Conservation (phyloP, 2,329 filamentous ascomycete species). For the Didymella pomorum region DNA sequence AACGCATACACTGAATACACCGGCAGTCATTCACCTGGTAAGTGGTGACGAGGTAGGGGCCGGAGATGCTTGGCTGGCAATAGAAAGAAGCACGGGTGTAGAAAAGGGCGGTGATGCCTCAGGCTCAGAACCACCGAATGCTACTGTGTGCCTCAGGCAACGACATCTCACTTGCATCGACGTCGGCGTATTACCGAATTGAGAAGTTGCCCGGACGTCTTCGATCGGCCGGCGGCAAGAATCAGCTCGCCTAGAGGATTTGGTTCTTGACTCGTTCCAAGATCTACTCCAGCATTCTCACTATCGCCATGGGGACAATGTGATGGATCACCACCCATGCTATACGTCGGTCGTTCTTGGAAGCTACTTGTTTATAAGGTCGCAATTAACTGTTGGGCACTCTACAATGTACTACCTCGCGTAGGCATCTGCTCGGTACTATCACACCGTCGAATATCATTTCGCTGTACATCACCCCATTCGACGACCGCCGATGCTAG, state of each 20-base stretch:
- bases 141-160: background rate
- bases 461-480: background rate
- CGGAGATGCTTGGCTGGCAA: background rate
- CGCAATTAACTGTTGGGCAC: background rate
- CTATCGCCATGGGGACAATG: background rate
- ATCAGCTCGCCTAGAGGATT: background rate
- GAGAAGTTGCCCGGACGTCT: background rate
- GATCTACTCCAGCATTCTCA: background rate
- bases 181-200: background rate
- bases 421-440: background rate
- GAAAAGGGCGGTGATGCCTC: too few relatives aligned
- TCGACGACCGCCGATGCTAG: background rate
- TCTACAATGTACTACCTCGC: constrained; percentile 8
- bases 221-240: background rate
- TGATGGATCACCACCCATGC: background rate
- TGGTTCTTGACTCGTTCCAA: background rate
- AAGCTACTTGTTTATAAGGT: background rate
- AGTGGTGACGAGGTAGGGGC: background rate
- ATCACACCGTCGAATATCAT: background rate
- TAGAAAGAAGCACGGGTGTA: background rate
- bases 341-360: background rate
- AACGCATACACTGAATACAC: background rate
- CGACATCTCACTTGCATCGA: background rate
- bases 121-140: background rate
- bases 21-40: background rate